Base-by-base conservation (phyloP, 176 grass and related monocot species). In the Metroxylon sagu region DNA sequence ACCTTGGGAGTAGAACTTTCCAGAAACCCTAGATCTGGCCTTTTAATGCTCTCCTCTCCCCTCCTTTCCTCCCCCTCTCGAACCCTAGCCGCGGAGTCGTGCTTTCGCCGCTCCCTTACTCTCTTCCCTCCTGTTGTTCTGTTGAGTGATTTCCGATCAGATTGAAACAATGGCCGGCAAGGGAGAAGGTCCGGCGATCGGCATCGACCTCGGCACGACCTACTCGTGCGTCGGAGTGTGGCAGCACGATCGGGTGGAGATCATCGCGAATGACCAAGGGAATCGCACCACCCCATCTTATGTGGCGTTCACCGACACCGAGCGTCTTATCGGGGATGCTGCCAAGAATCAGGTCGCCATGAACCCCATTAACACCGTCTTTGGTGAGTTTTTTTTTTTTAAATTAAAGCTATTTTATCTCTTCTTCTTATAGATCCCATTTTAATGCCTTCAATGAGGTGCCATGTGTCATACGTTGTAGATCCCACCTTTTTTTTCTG, bases 31-130 rank as follows among this genome's bases (percentile, higher is more conserved):
- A 43, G 35, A 43, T 43, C 35, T 12, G 35, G 35, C 2, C 8
- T 14, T 43, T 43, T 43, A 43, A 80, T 80, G 77, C 78, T 81
- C 88, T 74, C 78, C 79, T 76, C 77, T 92, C 84, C 61, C 54
- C 66, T 61, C 48, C 74, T 51, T 72, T 16, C 68, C 65, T 74
- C 56, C 61, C 61, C 52, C 54, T 69, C 63, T 74, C 39, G 65
- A 43, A 43, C 8, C 35, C 35, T 43, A 43, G 35, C 1, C 35
- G 35, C 8, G 35, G 35, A 43, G 8, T 43, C 7, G 1, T 1
- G 1, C 35, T 12, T 43, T 43, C 35, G 35, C 35, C 35, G 35
- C 8, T 43, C 8, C 35, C 35, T 39, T 39, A 6, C 7, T 39
- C 35, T 39, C 35, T 43, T 43, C 31, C 31, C 31, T 35, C 31